Conservation (phyloP, 108 stramenopile species). For the Cyclotella choctawhatcheeana region DNA sequence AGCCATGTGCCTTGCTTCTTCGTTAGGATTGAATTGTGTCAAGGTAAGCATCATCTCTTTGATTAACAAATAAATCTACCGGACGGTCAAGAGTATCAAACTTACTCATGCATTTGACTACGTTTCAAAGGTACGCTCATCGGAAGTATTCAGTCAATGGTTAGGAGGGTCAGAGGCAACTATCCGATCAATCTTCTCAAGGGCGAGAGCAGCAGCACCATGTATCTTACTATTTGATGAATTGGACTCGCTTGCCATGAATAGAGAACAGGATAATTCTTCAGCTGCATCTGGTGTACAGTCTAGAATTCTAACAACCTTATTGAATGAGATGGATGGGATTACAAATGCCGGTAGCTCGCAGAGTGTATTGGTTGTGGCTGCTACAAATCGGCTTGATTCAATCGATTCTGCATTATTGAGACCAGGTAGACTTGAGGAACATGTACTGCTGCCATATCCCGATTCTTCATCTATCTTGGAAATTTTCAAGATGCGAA, state of each 20-base stretch:
- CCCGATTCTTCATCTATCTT: conserved; percentile 55
- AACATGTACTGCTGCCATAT: conserved; percentile 58
- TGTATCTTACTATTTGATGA: conserved; percentile 98
- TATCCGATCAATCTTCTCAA: conserved; percentile 85
- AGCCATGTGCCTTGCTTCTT: conserved; percentile 75
- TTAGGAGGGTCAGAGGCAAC: conserved; percentile 96
- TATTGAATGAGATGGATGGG: conserved; percentile 89
- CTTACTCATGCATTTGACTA: too few relatives aligned
- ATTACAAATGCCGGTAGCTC: conserved; percentile 61
- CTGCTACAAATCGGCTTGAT: conserved; percentile 73
- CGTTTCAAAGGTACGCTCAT: conserved; percentile 63
- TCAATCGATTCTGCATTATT: conserved; percentile 66
- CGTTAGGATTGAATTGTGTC: conserved; percentile 68
- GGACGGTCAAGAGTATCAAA: too few relatives aligned
- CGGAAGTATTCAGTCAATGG: conserved; percentile 96
- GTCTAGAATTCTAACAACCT: conserved; percentile 74
- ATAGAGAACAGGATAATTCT: conserved; percentile 78
- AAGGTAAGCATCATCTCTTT: conserved; percentile 57
- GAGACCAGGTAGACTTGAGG: conserved; percentile 59
- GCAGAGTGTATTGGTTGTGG: conserved; percentile 62
- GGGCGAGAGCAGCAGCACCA: conserved; percentile 87
- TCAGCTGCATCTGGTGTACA: conserved; percentile 60
- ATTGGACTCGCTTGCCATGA: conserved; percentile 94
- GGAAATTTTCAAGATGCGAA: conserved; percentile 58
- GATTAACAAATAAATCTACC: too few relatives aligned